Evolutionary conservation across 2,329 filamentous ascomycete species (phyloP), one percentile per base, ranked within the genome.

Genomic region (Sporothrix mexicana): DNA sequence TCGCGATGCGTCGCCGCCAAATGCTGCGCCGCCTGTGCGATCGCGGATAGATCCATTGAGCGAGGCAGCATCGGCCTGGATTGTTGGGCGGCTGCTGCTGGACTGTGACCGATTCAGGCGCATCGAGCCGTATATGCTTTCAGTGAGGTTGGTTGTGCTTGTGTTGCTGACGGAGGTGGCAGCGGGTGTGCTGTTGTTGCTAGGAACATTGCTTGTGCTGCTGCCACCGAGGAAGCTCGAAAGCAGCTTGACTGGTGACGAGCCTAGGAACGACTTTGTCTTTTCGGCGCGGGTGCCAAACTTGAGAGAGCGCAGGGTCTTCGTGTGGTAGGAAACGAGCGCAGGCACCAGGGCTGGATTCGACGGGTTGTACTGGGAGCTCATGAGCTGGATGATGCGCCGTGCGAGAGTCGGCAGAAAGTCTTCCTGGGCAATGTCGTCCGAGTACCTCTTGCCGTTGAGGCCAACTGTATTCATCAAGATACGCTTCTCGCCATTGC

Each of bases 161-260:
- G 73, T 59, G 62, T 30, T 68, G 5, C 69, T 23, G 1, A 72
- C 45, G 3, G 49, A n/a, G 10, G 69, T 49, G 0, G 66, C 51
- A 10, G 64, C 41, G 20, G 47, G 23, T 3, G 69, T 80, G n/a
- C 82, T 86, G 72, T 86, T 88, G 45, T 89, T 85, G 47, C 85
- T 81, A 20, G 82, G 86, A 72, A 47, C 64, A 23, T 45, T 15
- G 67, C 41, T 70, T 10, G 66, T 67, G 62, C 69, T 47, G 49
- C 41, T 67, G 13, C 67, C 71, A 13, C 72, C 86, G 77, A 97
- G 89, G 71, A 98, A 88, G 78, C 88, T 97, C 0, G 95, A 97
- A 17, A 98, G 85, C 78, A 97, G 86, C 80, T 98, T 98, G 66
- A 97, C 93, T 0, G 95, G 95, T 0, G 95, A 98, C n/a, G 91